Conservation (phyloP, 352 stramenopile species). For the Phytophthora sansomeana region DNA sequence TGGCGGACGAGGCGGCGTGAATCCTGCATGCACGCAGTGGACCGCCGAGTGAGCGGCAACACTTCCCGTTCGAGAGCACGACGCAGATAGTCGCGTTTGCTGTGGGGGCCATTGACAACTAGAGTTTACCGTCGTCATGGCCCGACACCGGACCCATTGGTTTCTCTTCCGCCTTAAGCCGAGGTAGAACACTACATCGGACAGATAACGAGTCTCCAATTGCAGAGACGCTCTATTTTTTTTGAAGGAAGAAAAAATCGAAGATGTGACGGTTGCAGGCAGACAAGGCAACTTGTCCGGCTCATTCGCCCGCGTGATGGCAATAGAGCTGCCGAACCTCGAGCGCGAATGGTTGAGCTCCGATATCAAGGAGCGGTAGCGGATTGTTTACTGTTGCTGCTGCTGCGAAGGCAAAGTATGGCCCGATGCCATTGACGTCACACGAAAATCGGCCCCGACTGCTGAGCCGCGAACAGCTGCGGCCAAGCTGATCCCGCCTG, state of each 20-base stretch:
- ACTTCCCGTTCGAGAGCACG: constrained; percentile 12
- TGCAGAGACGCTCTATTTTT: constrained; percentile 25
- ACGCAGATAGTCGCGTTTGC: constrained; percentile 6
- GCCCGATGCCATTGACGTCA: neutral
- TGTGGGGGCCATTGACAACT: no score
- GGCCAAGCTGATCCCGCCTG: neutral
- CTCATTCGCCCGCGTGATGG: constrained; percentile 9
- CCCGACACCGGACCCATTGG: neutral
- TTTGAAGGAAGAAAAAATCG: constrained; percentile 28
- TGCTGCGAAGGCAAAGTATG: neutral
- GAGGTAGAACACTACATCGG: neutral
- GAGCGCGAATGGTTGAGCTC: no score
- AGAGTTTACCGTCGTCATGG: neutral
- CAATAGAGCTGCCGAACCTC: no score
- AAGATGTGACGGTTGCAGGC: constrained; percentile 26
- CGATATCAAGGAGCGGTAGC: no score
- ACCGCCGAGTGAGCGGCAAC: constrained; percentile 7
- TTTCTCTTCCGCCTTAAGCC: neutral
- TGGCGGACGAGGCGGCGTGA: constrained; percentile 27
- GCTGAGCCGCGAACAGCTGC: neutral
- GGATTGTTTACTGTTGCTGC: neutral
- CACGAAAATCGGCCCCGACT: constrained; percentile 2
- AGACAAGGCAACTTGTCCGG: constrained; percentile 11
- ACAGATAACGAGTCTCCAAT: constrained; percentile 1
- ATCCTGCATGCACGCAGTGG: constrained; percentile 14